phyloP scores from a whole-genome alignment of 257 asterid species.

The Capsicum baccatum region DNA sequence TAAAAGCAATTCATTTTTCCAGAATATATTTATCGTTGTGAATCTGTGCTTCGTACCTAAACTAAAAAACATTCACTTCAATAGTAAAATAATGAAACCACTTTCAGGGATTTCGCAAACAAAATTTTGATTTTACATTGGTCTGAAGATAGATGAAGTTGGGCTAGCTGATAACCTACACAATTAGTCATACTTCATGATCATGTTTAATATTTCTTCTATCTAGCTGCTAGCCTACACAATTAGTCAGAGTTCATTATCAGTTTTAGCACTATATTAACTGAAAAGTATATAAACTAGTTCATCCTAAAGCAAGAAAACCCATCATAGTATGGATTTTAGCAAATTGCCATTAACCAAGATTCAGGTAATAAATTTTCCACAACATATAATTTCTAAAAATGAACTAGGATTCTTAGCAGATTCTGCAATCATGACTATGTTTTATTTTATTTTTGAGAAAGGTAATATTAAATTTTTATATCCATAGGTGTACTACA shows the following conservation, averaged over 20 bases:
- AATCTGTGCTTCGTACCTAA: constrained; percentile 78
- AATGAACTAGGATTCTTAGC: constrained; percentile 14
- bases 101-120: not conserved
- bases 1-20: constrained; percentile 92
- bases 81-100: constrained; percentile 22
- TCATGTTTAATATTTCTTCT: too few relatives aligned
- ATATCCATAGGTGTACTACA: too few relatives aligned
- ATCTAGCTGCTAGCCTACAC: too few relatives aligned
- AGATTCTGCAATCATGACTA: not conserved
- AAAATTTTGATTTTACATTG: not conserved
- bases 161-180: not conserved
- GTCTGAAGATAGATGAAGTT: not conserved
- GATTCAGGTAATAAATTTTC: not conserved
- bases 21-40: constrained; percentile 79
- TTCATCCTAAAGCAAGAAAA: constrained; percentile 22
- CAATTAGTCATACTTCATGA: not conserved
- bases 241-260: not conserved
- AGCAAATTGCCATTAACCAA: not conserved
- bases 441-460: too few relatives aligned
- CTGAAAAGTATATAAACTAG: not conserved
- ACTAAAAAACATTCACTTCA: constrained; percentile 30
- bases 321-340: not conserved
- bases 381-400: not conserved
- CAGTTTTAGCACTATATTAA: not conserved
- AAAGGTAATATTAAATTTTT: too few relatives aligned